Base-by-base conservation (phyloP, 306 rosid species). In the Cucumis cinereus region DNA sequence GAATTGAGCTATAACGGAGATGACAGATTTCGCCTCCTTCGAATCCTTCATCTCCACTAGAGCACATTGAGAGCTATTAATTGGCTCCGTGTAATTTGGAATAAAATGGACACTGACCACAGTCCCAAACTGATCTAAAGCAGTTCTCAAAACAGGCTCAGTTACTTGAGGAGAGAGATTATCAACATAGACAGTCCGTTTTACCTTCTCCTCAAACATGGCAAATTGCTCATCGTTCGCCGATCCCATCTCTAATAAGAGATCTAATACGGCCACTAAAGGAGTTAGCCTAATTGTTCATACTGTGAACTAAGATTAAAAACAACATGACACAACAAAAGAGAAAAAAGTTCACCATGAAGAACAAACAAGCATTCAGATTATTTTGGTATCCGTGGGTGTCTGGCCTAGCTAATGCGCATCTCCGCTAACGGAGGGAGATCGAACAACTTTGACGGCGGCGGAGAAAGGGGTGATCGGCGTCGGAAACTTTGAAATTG, bases 91-190 rank as follows among this genome's bases (percentile, higher is more conserved):
- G 80, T 79, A 88, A 81, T 88, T 93, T n/a, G 83, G 89, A 79
- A 94, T 87, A 77, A 93, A 88, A 55, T 85, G 88, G 15, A 93
- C 78, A 60, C 13, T 87, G 60, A 74, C 81, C 10, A 93, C 97
- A 38, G 26, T 19, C 56, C 91, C 91, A 79, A 90, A 93, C 86
- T 93, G 98, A 40, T 81, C 84, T 54, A 93, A 75, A 61, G 93
- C 96, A 62, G 85, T 84, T 77, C 73, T 84, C 80, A 93, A 54
- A 45, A 93, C 90, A 19, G 90, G 40, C 75, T 93, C 94, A 41
- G 92, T 91, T 74, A 91, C 94, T n/a, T 79, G 88, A 16, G 92
- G 91, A 43, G 97, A 90, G 60, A 90, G 79, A 77, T 93, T 88
- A 77, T 93, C 94, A 2, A 91, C 50, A 84, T 85, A 91, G 19